Base-by-base conservation (phyloP, 257 asterid species). In the Petunia secreta region DNA sequence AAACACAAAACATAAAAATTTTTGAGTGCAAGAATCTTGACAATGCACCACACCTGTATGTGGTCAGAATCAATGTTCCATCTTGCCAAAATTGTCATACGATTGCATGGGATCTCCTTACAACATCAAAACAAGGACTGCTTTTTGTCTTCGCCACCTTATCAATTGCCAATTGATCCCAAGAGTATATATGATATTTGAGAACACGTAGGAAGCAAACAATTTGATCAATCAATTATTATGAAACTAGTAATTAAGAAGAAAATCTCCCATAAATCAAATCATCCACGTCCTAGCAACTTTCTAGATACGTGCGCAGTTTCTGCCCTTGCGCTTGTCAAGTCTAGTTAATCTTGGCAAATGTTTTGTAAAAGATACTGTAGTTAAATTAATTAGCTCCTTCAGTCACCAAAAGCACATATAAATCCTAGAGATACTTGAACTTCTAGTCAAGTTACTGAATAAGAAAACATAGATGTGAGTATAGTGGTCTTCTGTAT, bases 261-360 rank as follows among this genome's bases (percentile, higher is more conserved):
- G 48, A 48, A 4, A 16, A 1, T 38, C 46, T 6, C 77, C 46
- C 59, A 73, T 62, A 50, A 73, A 11, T 73, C 62, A 73, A 71
- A 48, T 34, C 60, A 71, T 25, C 34, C 13, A 71, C 16, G 75
- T 1, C 57, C 58, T 3, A 25, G 25, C 25, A 25, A 68, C 57
- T 68, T 73, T 68, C 9, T 68, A 25, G 25, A 68, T 16, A 73
- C 77, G 62, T 73, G 14, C 41, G 3, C 78, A 50, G 15, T 34
- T 73, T 73, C 9, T 73, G 6, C 59, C 25, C 43, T 73, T 50
- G 46, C 1, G 43, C 44, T 34, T 44, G 58, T 1, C 57, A 68
- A 3, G 15, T 16, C 36, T 68, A 69, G 59, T 46, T 69, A 46
- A 69, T 48, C 48, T 69, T 69, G 43, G 77, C 55, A 50, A 25